Evolutionary conservation across 2,329 filamentous ascomycete species (phyloP).

Genomic region (Dendrostoma leiphaemia): DNA sequence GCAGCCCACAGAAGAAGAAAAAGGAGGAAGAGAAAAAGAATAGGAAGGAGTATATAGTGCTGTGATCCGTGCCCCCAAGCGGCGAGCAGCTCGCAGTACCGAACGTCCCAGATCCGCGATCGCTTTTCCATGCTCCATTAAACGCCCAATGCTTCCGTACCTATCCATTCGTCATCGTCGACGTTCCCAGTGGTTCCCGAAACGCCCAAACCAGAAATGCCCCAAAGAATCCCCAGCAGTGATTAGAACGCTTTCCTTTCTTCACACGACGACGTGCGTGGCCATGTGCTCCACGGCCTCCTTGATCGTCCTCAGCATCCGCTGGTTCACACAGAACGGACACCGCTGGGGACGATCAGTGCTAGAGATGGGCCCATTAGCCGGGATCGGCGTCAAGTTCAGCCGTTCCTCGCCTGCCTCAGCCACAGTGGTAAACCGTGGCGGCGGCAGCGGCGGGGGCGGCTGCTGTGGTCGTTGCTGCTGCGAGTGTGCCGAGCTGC

Average conservation of each 20-base stretch:
- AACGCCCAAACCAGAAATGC: background rate
- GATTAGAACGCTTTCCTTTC: background rate
- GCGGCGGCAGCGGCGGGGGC: slow-evolving; percentile 23
- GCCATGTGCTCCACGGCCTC: slow-evolving; percentile 63
- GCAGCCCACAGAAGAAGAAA: no score
- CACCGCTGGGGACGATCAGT: slow-evolving; percentile 53
- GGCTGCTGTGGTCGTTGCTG: slow-evolving; percentile 21
- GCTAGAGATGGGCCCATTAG: slow-evolving; percentile 43
- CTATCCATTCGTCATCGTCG: no score
- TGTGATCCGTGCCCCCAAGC: no score
- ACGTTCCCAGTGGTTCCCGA: background rate
- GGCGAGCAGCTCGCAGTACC: no score
- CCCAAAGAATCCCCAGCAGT: background rate
- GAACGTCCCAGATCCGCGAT: no score
- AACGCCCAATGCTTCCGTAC: no score
- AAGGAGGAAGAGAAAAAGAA: no score
- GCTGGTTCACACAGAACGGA: slow-evolving; percentile 60
- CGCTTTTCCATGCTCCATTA: no score
- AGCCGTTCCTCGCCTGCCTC: slow-evolving; percentile 40
- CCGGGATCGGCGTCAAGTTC: slow-evolving; percentile 54
- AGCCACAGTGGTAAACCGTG: slow-evolving; percentile 8
- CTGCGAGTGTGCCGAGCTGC: slow-evolving; percentile 13
- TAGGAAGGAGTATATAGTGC: no score
- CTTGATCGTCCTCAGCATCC: slow-evolving; percentile 59
- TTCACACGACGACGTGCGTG: slow-evolving; percentile 56